phyloP scores from a whole-genome alignment of 805 yeast genomes.

The Kodamaea kaohsiungensis region DNA sequence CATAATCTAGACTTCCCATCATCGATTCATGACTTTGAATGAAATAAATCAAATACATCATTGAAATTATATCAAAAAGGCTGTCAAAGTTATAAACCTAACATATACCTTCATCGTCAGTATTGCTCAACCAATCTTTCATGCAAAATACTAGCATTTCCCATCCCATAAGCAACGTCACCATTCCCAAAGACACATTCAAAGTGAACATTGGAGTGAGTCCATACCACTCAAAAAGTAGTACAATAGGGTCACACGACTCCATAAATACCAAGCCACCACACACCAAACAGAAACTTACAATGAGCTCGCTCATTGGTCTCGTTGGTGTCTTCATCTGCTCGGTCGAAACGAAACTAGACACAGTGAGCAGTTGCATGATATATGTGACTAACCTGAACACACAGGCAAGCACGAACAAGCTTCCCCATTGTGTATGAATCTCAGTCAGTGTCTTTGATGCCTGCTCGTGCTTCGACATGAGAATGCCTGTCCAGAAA shows the following conservation, averaged over 20 bases:
- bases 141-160: conserved; percentile 69
- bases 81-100: too few species aligned
- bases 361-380: conserved; percentile 47
- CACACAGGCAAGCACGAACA: conserved; percentile 79
- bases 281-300: conserved; percentile 73
- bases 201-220: conserved; percentile 87
- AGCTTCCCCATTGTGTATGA: conserved; percentile 91
- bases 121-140: conserved; percentile 44
- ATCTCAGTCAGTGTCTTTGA: conserved; percentile 73
- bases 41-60: too few species aligned
- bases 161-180: conserved; percentile 86
- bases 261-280: conserved; percentile 95
- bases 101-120: conserved; percentile 20
- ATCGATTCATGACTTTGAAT: too few species aligned
- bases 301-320: conserved; percentile 85
- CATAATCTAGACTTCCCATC: too few species aligned
- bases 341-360: conserved; percentile 9
- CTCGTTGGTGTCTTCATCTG: conserved; percentile 38
- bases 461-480: conserved; percentile 94
- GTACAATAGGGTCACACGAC: conserved; percentile 82
- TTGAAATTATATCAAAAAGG: too few species aligned
- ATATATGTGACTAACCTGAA: conserved; percentile 69
- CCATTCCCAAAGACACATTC: conserved; percentile 79
- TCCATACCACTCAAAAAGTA: conserved; percentile 80
- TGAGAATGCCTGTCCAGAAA: conserved; percentile 93